Evolutionary conservation across 2,329 filamentous ascomycete species (phyloP).

Genomic region (Sporothrix brunneoviolacea): DNA sequence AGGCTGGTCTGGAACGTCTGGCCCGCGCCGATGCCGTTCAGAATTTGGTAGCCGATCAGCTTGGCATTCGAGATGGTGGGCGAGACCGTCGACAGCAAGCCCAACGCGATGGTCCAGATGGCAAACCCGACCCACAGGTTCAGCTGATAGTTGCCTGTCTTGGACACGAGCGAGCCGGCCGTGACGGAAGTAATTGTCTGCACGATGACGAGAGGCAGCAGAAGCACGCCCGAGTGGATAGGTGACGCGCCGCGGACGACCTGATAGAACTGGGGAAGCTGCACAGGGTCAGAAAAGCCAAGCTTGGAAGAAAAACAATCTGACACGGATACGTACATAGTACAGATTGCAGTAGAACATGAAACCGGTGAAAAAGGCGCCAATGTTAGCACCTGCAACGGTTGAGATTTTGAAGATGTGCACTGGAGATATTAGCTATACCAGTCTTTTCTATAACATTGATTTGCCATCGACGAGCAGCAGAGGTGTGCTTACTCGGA

Average conservation of each 20-base stretch:
- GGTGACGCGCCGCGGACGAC: conserved; percentile 16
- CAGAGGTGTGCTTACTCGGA: neutral
- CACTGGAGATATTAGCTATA: conserved; percentile 2
- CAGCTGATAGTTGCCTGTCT: conserved; percentile 13
- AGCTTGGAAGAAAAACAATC: neutral
- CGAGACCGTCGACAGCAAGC: neutral
- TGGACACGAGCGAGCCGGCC: conserved; percentile 11
- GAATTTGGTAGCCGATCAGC: neutral
- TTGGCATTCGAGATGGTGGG: neutral
- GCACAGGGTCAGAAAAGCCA: neutral
- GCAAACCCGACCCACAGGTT: neutral
- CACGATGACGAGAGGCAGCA: conserved; percentile 14
- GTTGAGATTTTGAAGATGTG: conserved; percentile 15
- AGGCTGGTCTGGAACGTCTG: neutral
- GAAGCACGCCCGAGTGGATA: conserved; percentile 13
- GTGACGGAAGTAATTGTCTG: conserved; percentile 16
- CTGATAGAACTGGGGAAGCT: conserved; percentile 18
- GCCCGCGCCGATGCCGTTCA: neutral
- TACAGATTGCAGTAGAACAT: conserved; percentile 17
- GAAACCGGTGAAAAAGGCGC: conserved; percentile 17
- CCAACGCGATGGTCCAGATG: neutral
- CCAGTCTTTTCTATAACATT: too few relatives aligned
- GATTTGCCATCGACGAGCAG: too few relatives aligned
- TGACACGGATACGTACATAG: conserved; percentile 12
- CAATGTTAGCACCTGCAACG: conserved; percentile 7